Evolutionary conservation across 305 asterid genomes (phyloP).

Genomic region (Ajuga reptans): DNA sequence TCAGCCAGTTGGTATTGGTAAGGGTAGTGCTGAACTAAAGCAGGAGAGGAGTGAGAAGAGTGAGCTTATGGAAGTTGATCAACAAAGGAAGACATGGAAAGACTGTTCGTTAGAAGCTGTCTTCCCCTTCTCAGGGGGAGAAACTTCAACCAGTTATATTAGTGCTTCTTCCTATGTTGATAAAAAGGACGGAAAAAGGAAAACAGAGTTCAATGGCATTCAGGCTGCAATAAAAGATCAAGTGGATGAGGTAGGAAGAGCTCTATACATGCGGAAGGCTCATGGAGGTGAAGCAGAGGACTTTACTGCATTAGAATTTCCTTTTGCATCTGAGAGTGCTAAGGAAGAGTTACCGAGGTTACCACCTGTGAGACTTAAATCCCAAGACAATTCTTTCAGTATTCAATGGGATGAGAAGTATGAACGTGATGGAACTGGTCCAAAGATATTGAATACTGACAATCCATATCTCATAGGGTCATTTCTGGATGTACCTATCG

Average conservation of each 20-base stretch:
- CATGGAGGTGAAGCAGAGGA: conserved; percentile 49
- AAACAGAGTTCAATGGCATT: conserved; percentile 42
- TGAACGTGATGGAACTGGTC: conserved; percentile 61
- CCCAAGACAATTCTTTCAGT: conserved; percentile 73
- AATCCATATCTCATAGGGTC: conserved; percentile 73
- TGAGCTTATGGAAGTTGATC: conserved; percentile 51
- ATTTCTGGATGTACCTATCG: conserved; percentile 85
- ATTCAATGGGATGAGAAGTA: conserved; percentile 83
- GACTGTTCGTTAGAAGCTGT: conserved; percentile 68
- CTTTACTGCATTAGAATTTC: conserved; percentile 46
- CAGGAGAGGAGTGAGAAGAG: conserved; percentile 37
- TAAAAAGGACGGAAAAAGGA: conserved; percentile 58
- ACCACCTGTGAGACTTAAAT: conserved; percentile 82
- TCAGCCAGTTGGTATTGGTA: conserved; percentile 49
- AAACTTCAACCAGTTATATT: conserved; percentile 57
- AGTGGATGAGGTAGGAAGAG: conserved; percentile 81
- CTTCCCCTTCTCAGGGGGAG: conserved; percentile 54
- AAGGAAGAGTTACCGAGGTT: conserved; percentile 92
- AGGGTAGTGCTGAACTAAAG: conserved; percentile 29
- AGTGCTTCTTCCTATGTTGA: conserved; percentile 32
- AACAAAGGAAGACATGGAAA: conserved; percentile 42
- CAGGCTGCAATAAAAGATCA: conserved; percentile 68
- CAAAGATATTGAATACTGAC: conserved; percentile 54
- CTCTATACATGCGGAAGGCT: conserved; percentile 57
- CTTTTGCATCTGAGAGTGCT: conserved; percentile 46